A percentile compares a stretch with the other conserved stretches of the same genome.
Evolutionary conservation across 805 yeast genomes (phyloP).

Genomic region (Cyberlindnera misumaiensis): DNA sequence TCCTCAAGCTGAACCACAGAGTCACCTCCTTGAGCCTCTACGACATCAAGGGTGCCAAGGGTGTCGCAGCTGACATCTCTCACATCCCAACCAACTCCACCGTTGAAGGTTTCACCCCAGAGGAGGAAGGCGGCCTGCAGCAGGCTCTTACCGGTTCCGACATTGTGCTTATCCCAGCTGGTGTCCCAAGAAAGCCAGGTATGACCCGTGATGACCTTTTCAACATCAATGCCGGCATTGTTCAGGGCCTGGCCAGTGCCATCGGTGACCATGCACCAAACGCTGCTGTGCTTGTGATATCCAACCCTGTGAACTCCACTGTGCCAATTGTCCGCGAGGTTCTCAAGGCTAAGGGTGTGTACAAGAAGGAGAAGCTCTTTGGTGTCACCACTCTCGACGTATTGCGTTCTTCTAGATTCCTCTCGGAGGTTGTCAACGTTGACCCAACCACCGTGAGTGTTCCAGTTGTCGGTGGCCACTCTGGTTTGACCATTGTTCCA

Average conservation of each 20-base stretch:
- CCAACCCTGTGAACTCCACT: constrained; percentile 96
- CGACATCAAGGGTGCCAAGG: constrained; percentile 89
- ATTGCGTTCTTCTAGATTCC: constrained; percentile 85
- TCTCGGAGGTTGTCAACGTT: constrained; percentile 53
- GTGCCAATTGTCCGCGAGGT: constrained; percentile 96
- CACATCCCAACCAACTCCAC: constrained; percentile 90
- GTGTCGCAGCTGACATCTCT: constrained; percentile 94
- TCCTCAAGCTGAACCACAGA: constrained; percentile 81
- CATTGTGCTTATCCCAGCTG: constrained; percentile 91
- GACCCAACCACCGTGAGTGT: constrained; percentile 78
- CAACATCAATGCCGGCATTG: constrained; percentile 94
- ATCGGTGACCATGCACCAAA: constrained; percentile 78
- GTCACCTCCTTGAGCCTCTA: constrained; percentile 81
- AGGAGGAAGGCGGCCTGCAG: constrained; percentile 62
- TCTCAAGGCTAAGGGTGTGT: constrained; percentile 74
- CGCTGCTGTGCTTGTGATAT: constrained; percentile 75
- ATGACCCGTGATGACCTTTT: constrained; percentile 97
- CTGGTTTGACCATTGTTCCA: constrained; percentile 95
- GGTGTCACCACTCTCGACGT: constrained; percentile 96
- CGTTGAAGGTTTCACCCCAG: constrained; percentile 85
- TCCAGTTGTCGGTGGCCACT: constrained; percentile 95
- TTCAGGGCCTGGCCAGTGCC: constrained; percentile 84
- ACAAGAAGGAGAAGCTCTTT: constrained; percentile 85
- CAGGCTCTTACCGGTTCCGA: constrained; percentile 67
- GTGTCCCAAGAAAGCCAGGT: constrained; percentile 98